Evolutionary conservation across 2,329 filamentous ascomycete species (phyloP).

Genomic region (Chaetoscypha palmicola): DNA sequence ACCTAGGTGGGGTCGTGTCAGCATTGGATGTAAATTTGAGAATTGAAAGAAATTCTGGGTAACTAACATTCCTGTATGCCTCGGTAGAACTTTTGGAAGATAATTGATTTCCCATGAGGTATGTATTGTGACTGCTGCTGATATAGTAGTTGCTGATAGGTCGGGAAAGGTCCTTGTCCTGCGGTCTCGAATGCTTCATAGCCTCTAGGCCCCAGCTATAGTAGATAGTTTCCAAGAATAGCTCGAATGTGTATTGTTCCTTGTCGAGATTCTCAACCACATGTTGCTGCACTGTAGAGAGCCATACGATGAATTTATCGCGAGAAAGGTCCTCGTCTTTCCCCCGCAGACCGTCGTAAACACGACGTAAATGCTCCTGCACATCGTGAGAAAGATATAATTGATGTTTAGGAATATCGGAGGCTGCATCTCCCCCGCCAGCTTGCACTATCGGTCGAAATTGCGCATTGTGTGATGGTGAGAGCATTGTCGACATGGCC

Average conservation of each 20-base stretch:
- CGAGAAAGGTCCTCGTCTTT: constrained; percentile 30
- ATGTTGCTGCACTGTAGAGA: constrained; percentile 41
- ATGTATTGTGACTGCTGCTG: constrained; percentile 92
- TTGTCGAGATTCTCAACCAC: constrained; percentile 18
- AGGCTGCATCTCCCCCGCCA: constrained; percentile 22
- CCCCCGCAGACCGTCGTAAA: constrained; percentile 42
- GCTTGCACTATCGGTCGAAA: constrained; percentile 20
- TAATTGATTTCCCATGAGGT: constrained; percentile 79
- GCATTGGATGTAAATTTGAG: background rate
- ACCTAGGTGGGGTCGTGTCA: constrained; percentile 40
- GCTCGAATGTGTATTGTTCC: constrained; percentile 29
- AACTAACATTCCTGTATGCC: constrained; percentile 66
- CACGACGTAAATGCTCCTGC: constrained; percentile 39
- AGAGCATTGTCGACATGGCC: constrained; percentile 30
- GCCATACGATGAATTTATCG: constrained; percentile 41
- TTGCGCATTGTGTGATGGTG: constrained; percentile 20
- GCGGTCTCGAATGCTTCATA: constrained; percentile 13
- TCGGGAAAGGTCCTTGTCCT: constrained; percentile 27
- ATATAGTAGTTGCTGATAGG: constrained; percentile 71
- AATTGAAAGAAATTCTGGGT: background rate
- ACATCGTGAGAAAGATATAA: constrained; percentile 43
- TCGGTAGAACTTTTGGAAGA: constrained; percentile 67
- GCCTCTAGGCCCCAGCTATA: constrained; percentile 26
- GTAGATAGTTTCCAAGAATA: constrained; percentile 28
- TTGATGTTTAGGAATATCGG: constrained; percentile 20